Percentiles rank a stretch among this genome's conserved stretches.
Conservation (phyloP, 192 early-diverging fungal species). For the Podochytrium sp. region DNA sequence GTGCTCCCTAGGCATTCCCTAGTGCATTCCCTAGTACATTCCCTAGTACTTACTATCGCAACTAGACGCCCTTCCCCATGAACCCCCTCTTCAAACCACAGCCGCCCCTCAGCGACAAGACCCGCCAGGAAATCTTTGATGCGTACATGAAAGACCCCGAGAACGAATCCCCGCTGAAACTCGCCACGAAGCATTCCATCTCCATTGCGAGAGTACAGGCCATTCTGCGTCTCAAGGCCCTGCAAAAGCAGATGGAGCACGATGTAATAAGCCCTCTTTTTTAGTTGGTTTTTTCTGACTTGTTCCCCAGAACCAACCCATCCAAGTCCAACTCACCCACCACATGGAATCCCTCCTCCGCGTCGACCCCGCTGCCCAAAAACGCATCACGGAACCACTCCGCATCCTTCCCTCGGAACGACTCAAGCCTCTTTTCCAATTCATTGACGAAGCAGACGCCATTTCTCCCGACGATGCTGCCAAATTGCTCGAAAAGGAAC, state of each 20-base stretch:
- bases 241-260: slow-evolving; percentile 74
- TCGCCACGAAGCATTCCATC: slow-evolving; percentile 71
- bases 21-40: not conserved
- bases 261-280: slow-evolving; percentile 51
- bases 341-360: slow-evolving; percentile 88
- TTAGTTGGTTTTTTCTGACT: not conserved
- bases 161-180: slow-evolving; percentile 65
- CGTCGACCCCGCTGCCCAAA: slow-evolving; percentile 34
- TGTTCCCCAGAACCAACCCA: slow-evolving; percentile 42
- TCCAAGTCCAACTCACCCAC: slow-evolving; percentile 71
- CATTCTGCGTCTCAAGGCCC: slow-evolving; percentile 84
- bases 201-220: slow-evolving; percentile 88
- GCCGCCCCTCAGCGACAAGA: slow-evolving; percentile 71
- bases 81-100: slow-evolving; percentile 84
- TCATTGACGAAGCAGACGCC: slow-evolving; percentile 76
- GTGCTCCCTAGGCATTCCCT: not conserved
- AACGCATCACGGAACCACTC: slow-evolving; percentile 35
- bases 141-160: slow-evolving; percentile 62
- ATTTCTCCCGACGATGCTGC: slow-evolving; percentile 84
- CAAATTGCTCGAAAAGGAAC: slow-evolving; percentile 71
- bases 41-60: not conserved
- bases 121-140: slow-evolving; percentile 75
- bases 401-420: slow-evolving; percentile 53
- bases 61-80: slow-evolving; percentile 77
- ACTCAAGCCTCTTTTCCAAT: slow-evolving; percentile 76